Percentiles rank a stretch among this genome's conserved stretches.
These are phyloP conservation scores for Colletotrichum shisoi DNA, from an alignment of 2,329 filamentous ascomycete species.

Conservation along the genomic window DNA sequence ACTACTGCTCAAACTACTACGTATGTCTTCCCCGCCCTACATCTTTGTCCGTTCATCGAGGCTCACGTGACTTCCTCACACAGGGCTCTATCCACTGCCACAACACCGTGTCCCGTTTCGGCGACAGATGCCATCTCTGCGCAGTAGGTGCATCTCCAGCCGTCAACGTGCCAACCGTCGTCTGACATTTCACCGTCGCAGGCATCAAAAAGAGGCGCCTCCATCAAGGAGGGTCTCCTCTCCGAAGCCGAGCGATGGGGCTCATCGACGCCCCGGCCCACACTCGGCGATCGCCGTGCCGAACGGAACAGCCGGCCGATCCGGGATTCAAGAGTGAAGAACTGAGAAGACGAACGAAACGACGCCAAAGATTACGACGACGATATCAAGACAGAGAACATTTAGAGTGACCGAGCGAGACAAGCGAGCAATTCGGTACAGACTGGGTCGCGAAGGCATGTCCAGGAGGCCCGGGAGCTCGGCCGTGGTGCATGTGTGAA, in stretches of 20 bases:
- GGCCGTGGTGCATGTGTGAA: not conserved
- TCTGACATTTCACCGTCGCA: slow-evolving; percentile 3
- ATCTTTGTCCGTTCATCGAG: not conserved
- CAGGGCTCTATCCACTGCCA: slow-evolving; percentile 48
- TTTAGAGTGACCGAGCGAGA: slow-evolving; percentile 11
- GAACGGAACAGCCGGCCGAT: slow-evolving; percentile 34
- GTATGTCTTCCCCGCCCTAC: slow-evolving; percentile 37
- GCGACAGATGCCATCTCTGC: slow-evolving; percentile 46
- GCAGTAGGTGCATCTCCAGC: slow-evolving; percentile 38
- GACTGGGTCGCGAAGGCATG: slow-evolving; percentile 7
- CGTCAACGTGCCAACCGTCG: not conserved
- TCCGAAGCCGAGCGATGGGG: slow-evolving; percentile 37
- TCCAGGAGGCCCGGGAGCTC: not conserved
- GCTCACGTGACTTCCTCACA: slow-evolving; percentile 16
- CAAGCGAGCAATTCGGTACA: slow-evolving; percentile 26
- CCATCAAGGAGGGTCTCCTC: slow-evolving; percentile 38
- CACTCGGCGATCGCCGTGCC: slow-evolving; percentile 34
- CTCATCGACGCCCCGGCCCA: slow-evolving; percentile 28
- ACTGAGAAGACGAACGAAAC: slow-evolving; percentile 8
- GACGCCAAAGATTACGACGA: slow-evolving; percentile 12
- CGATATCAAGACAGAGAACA: not conserved
- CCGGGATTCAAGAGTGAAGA: slow-evolving; percentile 36
- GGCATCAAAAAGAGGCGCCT: slow-evolving; percentile 38
- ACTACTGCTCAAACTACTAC: slow-evolving; percentile 49
- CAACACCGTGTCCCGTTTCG: slow-evolving; percentile 46